Evolutionary conservation across 495 filamentous ascomycete genomes (phyloP).

Genomic region (Trichocladium antarcticum): DNA sequence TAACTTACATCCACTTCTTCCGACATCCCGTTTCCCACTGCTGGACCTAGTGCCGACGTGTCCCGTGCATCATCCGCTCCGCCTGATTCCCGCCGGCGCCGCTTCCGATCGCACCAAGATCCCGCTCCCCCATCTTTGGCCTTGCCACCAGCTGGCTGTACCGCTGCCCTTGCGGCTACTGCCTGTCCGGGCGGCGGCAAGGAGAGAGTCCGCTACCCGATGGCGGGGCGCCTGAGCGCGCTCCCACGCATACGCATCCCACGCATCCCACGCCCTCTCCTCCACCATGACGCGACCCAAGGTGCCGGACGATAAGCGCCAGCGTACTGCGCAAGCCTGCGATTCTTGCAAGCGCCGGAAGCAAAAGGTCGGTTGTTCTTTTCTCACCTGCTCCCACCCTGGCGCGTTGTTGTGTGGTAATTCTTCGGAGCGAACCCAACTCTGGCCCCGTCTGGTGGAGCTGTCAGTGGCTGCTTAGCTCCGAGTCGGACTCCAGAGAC

Average conservation of each 20-base stretch:
- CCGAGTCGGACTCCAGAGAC: neutral
- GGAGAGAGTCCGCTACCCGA: constrained; percentile 19
- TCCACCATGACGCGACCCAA: constrained; percentile 50
- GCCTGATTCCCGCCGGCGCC: constrained; percentile 18
- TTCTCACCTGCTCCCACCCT: constrained; percentile 5
- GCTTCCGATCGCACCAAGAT: constrained; percentile 21
- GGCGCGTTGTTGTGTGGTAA: too few species aligned
- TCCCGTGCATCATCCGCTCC: constrained; percentile 30
- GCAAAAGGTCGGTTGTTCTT: constrained; percentile 49
- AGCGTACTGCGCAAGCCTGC: constrained; percentile 57
- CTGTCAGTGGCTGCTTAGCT: neutral
- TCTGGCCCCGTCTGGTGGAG: neutral
- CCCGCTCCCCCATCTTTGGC: constrained; percentile 2
- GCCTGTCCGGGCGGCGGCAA: constrained; percentile 3
- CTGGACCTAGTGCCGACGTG: constrained; percentile 25
- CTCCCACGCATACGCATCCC: constrained; percentile 1
- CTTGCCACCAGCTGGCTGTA: constrained; percentile 9
- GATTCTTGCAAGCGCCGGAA: constrained; percentile 70
- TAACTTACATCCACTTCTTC: constrained; percentile 20
- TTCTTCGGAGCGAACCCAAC: neutral
- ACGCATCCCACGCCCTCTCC: constrained; percentile 8
- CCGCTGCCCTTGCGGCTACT: constrained; percentile 23
- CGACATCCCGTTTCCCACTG: constrained; percentile 18
- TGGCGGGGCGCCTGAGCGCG: constrained; percentile 23
- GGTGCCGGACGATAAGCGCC: constrained; percentile 53